phyloP scores from a whole-genome alignment of 331 rosid species.

The Quercus lobata region DNA sequence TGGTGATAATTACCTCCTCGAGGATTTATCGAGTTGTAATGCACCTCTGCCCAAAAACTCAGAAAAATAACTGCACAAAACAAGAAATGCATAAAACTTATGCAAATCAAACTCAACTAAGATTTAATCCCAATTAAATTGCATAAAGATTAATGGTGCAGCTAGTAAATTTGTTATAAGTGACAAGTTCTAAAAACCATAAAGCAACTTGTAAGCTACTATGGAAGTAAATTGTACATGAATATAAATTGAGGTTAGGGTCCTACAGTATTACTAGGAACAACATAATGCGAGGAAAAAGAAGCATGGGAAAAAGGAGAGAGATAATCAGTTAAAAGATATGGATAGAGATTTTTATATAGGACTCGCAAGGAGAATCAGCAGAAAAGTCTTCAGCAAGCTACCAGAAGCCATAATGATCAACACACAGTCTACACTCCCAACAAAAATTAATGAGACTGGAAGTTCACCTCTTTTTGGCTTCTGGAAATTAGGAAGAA shows the following conservation, averaged over 20 bases:
- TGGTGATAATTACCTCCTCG: constrained; percentile 59
- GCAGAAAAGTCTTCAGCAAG: not conserved
- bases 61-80: constrained; percentile 63
- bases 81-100: not conserved
- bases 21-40: constrained; percentile 82
- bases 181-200: not conserved
- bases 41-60: constrained; percentile 99
- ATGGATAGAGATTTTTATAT: not conserved
- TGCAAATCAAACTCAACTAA: too few relatives aligned
- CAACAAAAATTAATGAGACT: not conserved
- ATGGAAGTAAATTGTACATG: not conserved
- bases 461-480: constrained; percentile 53
- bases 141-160: not conserved
- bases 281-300: not conserved
- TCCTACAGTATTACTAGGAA: not conserved
- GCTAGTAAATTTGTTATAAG: not conserved
- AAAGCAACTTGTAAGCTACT: not conserved
- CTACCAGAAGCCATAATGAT: not conserved
- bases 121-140: not conserved
- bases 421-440: not conserved
- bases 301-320: not conserved
- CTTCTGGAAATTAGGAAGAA: constrained; percentile 62
- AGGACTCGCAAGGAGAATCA: not conserved
- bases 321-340: not conserved
- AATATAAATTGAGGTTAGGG: not conserved